phyloP scores from a whole-genome alignment of 2,329 filamentous ascomycete species.

The Penicillium crustosum region DNA sequence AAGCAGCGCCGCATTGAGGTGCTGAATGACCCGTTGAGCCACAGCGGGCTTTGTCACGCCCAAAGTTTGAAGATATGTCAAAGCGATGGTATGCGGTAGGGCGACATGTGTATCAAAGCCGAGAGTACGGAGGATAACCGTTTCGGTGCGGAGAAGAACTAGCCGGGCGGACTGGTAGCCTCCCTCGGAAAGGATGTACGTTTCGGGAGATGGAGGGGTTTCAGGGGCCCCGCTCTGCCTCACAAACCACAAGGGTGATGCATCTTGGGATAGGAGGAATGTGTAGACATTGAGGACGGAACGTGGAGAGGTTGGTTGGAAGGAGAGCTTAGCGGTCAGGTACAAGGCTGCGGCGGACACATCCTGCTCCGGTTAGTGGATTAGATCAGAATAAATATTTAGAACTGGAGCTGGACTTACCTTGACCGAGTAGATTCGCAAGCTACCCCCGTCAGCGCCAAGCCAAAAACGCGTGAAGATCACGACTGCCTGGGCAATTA shows the following conservation, averaged over 20 bases:
- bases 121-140: slow-evolving; percentile 70
- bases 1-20: slow-evolving; percentile 82
- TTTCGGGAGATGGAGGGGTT: slow-evolving; percentile 46
- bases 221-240: slow-evolving; percentile 30
- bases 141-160: slow-evolving; percentile 71
- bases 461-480: slow-evolving; percentile 80
- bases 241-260: slow-evolving; percentile 54
- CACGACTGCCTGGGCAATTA: slow-evolving; percentile 81
- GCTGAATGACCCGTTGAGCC: slow-evolving; percentile 65
- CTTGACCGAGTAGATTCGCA: slow-evolving; percentile 45
- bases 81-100: slow-evolving; percentile 78
- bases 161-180: slow-evolving; percentile 66
- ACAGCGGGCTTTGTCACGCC: slow-evolving; percentile 64
- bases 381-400: neutral
- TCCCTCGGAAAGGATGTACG: slow-evolving; percentile 71
- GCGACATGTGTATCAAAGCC: slow-evolving; percentile 83
- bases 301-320: slow-evolving; percentile 71
- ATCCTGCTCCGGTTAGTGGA: slow-evolving; percentile 55
- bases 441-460: slow-evolving; percentile 46
- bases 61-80: slow-evolving; percentile 90
- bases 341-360: slow-evolving; percentile 79
- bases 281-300: slow-evolving; percentile 82
- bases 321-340: slow-evolving; percentile 77
- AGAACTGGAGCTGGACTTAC: slow-evolving; percentile 23
- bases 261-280: slow-evolving; percentile 66